Evolutionary conservation across 2,329 filamentous ascomycete species (phyloP).

Genomic region (Metarhizium brunneum): DNA sequence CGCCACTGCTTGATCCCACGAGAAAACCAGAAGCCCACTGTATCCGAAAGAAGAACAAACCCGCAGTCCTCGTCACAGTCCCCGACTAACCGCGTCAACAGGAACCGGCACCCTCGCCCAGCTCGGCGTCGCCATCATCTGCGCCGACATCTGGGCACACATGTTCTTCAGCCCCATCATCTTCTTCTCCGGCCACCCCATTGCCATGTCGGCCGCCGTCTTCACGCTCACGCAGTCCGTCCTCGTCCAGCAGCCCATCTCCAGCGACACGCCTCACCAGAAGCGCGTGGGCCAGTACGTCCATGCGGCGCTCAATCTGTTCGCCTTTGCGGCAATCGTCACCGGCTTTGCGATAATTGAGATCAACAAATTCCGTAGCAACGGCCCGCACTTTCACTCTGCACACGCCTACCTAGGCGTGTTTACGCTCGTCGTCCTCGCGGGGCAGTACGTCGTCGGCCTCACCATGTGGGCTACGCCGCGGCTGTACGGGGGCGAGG

Average conservation of each 20-base stretch:
- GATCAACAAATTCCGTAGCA: constrained; percentile 69
- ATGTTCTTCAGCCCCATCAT: constrained; percentile 63
- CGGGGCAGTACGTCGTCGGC: constrained; percentile 68
- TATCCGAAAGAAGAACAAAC: no score
- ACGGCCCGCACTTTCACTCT: constrained; percentile 66
- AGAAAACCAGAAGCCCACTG: no score
- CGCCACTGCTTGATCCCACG: no score
- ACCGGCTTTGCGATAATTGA: constrained; percentile 65
- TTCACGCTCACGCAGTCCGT: constrained; percentile 71
- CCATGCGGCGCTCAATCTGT: constrained; percentile 62
- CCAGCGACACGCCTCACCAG: constrained; percentile 63
- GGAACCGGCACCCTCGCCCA: constrained; percentile 78
- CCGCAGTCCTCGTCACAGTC: no score
- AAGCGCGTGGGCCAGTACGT: constrained; percentile 52
- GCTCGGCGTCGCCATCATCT: constrained; percentile 65
- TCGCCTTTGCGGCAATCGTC: constrained; percentile 52
- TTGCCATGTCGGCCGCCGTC: constrained; percentile 58
- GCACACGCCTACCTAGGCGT: constrained; percentile 78
- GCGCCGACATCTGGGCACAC: constrained; percentile 66
- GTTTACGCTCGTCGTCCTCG: constrained; percentile 58
- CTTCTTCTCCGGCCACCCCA: constrained; percentile 82
- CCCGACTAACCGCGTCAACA: constrained; percentile 22
- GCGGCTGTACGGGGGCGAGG: constrained; percentile 64
- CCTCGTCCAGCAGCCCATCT: constrained; percentile 68
- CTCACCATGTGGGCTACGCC: constrained; percentile 76